These are phyloP conservation scores for Anthostomella pinea DNA, from an alignment of 2,329 filamentous ascomycete species.

Conservation along the genomic window DNA sequence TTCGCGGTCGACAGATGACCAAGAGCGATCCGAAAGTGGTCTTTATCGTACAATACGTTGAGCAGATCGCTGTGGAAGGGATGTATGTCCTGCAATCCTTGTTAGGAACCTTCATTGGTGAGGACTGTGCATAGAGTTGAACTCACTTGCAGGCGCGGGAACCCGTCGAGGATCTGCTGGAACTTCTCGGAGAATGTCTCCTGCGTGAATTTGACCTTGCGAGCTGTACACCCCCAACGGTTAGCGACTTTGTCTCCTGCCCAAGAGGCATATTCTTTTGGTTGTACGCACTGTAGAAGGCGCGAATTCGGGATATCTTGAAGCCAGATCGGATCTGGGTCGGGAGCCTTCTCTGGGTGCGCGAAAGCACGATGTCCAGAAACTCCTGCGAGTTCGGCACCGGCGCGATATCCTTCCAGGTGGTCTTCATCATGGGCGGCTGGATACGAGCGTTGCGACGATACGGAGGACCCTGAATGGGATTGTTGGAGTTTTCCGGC, in stretches of 20 bases:
- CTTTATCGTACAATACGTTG: conserved; percentile 77
- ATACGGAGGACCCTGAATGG: background rate
- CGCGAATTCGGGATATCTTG: conserved; percentile 91
- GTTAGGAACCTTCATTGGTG: no score
- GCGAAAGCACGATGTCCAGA: conserved; percentile 86
- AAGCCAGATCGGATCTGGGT: conserved; percentile 95
- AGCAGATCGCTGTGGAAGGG: conserved; percentile 87
- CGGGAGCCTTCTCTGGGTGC: conserved; percentile 87
- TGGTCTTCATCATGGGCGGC: conserved; percentile 55
- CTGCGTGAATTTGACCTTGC: conserved; percentile 97
- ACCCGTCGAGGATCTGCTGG: conserved; percentile 18
- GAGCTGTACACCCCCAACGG: conserved; percentile 73
- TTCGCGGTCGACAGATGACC: conserved; percentile 96
- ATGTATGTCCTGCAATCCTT: conserved; percentile 92
- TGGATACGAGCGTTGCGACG: conserved; percentile 17
- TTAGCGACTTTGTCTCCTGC: no score
- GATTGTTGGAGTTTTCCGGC: background rate
- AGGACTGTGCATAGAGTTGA: no score
- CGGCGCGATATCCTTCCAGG: conserved; percentile 76
- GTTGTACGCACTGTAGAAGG: no score
- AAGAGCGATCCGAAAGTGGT: conserved; percentile 95
- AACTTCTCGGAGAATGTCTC: conserved; percentile 97
- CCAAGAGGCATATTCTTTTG: no score
- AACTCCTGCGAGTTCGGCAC: conserved; percentile 94
- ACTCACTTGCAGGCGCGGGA: background rate